A percentile compares a stretch with the other conserved stretches of the same genome.
These are phyloP conservation scores for Murraya paniculata DNA, from an alignment of 345 rosid genomes.

Conservation along the genomic window DNA sequence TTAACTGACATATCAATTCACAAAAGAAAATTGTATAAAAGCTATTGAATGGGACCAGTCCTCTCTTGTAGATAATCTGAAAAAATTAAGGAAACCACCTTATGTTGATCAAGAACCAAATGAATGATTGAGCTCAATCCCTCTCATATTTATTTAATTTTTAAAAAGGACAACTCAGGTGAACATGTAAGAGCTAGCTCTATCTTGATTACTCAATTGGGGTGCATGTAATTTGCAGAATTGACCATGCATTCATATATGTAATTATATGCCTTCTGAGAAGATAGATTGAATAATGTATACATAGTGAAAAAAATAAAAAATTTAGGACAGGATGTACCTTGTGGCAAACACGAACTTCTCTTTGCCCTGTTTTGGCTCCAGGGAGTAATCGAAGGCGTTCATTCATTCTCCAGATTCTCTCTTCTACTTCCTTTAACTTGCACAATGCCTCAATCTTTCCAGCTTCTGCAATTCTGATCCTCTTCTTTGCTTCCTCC, in stretches of 20 bases:
- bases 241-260: background rate
- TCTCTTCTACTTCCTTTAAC: constrained; percentile 43
- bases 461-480: constrained; percentile 44
- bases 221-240: background rate
- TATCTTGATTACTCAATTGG: background rate
- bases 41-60: background rate
- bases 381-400: constrained; percentile 19
- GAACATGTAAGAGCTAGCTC: background rate
- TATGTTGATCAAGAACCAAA: background rate
- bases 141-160: background rate
- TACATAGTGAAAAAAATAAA: background rate
- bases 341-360: constrained; percentile 12
- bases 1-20: too few relatives aligned
- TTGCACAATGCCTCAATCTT: constrained; percentile 40
- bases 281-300: background rate
- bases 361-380: constrained; percentile 21
- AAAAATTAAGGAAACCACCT: background rate
- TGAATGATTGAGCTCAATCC: background rate
- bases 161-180: background rate
- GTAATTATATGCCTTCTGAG: background rate
- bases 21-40: too few relatives aligned
- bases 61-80: background rate
- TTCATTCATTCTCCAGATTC: constrained; percentile 33
- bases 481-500: constrained; percentile 44
- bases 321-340: constrained; percentile 1